Percentiles rank a stretch among this genome's conserved stretches.
phyloP scores from a whole-genome alignment of 805 yeast species.

The Candida oleophila region DNA sequence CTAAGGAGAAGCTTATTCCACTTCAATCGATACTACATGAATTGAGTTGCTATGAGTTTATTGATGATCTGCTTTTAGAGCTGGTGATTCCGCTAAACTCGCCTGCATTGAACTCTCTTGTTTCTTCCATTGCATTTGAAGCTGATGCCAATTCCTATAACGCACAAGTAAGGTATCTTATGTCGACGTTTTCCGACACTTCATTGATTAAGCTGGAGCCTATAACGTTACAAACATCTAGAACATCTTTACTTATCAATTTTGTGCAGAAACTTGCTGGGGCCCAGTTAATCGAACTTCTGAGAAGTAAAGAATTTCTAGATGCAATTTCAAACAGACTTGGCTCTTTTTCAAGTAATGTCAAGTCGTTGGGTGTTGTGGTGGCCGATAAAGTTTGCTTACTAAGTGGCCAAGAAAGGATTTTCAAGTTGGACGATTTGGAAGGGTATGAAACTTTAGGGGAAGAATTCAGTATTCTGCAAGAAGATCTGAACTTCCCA shows the following conservation, averaged over 20 bases:
- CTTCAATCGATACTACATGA: slow-evolving; percentile 14
- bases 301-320: slow-evolving; percentile 42
- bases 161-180: not conserved
- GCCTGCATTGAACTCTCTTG: slow-evolving; percentile 14
- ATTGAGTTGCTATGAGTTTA: slow-evolving; percentile 12
- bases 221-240: slow-evolving; percentile 41
- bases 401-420: slow-evolving; percentile 24
- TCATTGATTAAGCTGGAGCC: slow-evolving; percentile 38
- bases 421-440: slow-evolving; percentile 32
- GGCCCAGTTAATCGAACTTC: slow-evolving; percentile 22
- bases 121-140: slow-evolving; percentile 12
- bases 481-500: not conserved
- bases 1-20: not conserved
- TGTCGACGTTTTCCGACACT: not conserved
- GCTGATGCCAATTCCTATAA: not conserved
- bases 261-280: slow-evolving; percentile 22
- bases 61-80: slow-evolving; percentile 22
- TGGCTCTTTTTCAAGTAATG: slow-evolving; percentile 44
- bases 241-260: slow-evolving; percentile 49
- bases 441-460: slow-evolving; percentile 21
- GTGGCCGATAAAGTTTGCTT: slow-evolving; percentile 53
- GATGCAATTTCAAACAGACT: slow-evolving; percentile 53
- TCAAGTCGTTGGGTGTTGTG: slow-evolving; percentile 54
- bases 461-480: slow-evolving; percentile 10
- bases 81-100: slow-evolving; percentile 14